A percentile compares a stretch with the other conserved stretches of the same genome.
phyloP scores from a whole-genome alignment of 441 rosid species.

The Erodium trifolium region DNA sequence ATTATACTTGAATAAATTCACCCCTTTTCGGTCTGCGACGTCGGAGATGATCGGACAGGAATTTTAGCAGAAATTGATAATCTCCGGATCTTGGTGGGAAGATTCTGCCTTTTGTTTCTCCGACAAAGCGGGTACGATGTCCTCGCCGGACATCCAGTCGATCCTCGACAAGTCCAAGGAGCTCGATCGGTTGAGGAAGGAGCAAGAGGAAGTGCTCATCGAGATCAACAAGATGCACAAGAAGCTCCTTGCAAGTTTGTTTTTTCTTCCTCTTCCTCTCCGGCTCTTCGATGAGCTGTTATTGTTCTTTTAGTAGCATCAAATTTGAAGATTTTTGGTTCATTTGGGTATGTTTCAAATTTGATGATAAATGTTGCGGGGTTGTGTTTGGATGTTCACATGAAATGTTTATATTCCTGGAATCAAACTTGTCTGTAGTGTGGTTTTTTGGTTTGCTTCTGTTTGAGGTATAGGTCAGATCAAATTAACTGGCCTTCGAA shows the following conservation, averaged over 20 bases:
- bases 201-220: constrained; percentile 52
- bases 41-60: background rate
- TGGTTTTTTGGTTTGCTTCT: background rate
- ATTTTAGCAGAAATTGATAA: background rate
- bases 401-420: background rate
- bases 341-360: background rate
- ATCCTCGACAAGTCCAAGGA: constrained; percentile 66
- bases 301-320: background rate
- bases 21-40: background rate
- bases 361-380: background rate
- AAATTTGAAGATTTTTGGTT: constrained; percentile 8
- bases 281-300: background rate
- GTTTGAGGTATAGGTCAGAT: background rate
- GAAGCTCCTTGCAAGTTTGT: constrained; percentile 66
- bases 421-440: background rate
- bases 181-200: constrained; percentile 86
- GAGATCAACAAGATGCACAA: constrained; percentile 94
- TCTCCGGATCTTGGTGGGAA: background rate
- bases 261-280: background rate
- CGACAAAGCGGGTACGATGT: constrained; percentile 27
- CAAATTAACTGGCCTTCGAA: background rate
- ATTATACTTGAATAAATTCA: background rate
- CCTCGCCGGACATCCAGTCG: constrained; percentile 56
- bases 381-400: background rate
- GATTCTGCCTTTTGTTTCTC: background rate